Evolutionary conservation across 2,329 filamentous ascomycete species (phyloP), one percentile per base, ranked within the genome.

Genomic region (Claviceps quebecensis): DNA sequence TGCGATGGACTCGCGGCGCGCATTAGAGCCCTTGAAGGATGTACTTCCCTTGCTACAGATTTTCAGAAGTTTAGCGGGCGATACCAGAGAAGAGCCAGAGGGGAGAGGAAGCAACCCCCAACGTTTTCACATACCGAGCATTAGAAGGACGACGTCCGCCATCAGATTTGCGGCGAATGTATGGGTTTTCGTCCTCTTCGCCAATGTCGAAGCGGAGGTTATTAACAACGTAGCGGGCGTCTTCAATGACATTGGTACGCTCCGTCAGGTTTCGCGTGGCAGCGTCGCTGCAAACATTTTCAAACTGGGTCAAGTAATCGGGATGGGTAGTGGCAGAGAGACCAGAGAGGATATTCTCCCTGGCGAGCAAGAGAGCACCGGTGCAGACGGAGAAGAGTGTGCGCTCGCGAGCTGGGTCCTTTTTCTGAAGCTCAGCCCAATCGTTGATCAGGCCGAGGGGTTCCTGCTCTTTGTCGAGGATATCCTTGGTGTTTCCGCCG

Each of bases 191-290:
- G 56, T 90, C 85, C 62, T 86, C 80, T 62, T 90, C 81, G 54
- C 84, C 84, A 58, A 93, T 73, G 60, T 93, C 87, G 66, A 91
- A 94, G 59, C 87, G 84, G 54, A 89, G 82, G 69, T 94, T 93
- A 75, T 94, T 94, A 66, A 94, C 87, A 19, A 94, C 87, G 64
- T 93, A 94, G 62, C 87, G 78, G 62, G 77, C 76, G 56, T 87
- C 83, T 63, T 93, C 86, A 62, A 91, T 77, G 56, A 93, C 84
- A 62, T 93, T 86, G 60, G 86, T 88, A 63, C 86, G 83, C 71
- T 89, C 84, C 52, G 80, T 77, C 58, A 85, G 73, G 65, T 86
- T 81, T 56, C 81, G 75, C 53, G 80, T 78, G 45, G 84, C 78
- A 47, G 81, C 80, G 57, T 87, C 81, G 66, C 84, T 86, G 74